These are phyloP conservation scores for Backusella mclennaniae DNA, from an alignment of 192 early-diverging fungal genomes.

Conservation along the genomic window DNA sequence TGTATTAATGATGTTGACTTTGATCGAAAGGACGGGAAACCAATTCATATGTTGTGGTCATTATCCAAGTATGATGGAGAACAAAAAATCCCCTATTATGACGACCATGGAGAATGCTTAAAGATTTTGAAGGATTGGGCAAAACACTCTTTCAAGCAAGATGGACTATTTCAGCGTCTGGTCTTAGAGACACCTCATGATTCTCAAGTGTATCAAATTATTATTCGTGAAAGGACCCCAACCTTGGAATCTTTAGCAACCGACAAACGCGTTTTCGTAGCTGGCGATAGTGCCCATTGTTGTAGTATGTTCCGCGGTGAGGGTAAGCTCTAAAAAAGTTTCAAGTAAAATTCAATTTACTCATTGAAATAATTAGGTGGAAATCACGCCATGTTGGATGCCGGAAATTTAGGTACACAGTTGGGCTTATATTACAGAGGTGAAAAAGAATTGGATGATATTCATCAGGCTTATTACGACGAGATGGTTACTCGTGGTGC, in stretches of 20 bases:
- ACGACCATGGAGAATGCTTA: neutral
- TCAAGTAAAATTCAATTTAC: neutral
- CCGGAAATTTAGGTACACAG: conserved; percentile 8
- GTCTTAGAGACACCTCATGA: neutral
- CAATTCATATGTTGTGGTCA: neutral
- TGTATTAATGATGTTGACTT: neutral
- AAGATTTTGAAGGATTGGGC: neutral
- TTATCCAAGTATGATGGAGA: neutral
- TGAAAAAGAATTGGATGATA: neutral
- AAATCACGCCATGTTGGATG: conserved; percentile 23
- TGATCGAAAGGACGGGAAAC: neutral
- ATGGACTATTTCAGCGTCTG: neutral
- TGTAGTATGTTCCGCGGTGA: conserved; percentile 28
- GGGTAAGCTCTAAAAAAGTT: neutral
- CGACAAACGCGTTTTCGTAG: neutral
- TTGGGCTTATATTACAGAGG: neutral
- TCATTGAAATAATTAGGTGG: conserved; percentile 10
- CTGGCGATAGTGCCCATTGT: conserved; percentile 20
- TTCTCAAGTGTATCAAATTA: neutral
- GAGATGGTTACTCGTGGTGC: conserved; percentile 4
- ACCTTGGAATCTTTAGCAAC: neutral
- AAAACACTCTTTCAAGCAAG: neutral
- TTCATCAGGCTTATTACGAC: neutral
- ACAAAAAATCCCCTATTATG: neutral
- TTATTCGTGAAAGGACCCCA: conserved; percentile 12